Percentiles rank a stretch among this genome's conserved stretches.
Evolutionary conservation across 2,329 filamentous ascomycete species (phyloP).

Genomic region (Zymoseptoria crescenta): DNA sequence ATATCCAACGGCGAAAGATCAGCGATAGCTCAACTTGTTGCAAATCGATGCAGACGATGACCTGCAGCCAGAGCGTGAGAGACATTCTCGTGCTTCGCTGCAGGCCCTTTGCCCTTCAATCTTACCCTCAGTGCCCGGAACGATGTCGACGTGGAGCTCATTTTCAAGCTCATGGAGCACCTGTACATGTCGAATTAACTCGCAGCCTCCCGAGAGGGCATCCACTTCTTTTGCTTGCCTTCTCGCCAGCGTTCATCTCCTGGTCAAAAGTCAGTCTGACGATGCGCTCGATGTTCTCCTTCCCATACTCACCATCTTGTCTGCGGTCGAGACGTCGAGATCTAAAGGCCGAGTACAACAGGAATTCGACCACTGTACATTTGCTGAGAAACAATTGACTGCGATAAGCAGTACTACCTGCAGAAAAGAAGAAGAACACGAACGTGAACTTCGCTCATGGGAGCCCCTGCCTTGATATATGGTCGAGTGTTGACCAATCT

Average conservation of each 20-base stretch:
- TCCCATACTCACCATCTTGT: neutral
- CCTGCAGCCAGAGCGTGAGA: no score
- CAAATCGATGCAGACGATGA: no score
- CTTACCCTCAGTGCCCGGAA: conserved; percentile 46
- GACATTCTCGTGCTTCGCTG: no score
- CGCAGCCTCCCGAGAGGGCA: neutral
- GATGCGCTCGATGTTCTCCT: neutral
- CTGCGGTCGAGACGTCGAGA: neutral
- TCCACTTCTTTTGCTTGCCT: conserved; percentile 2
- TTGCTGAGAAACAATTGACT: neutral
- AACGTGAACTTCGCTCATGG: neutral
- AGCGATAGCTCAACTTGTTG: no score
- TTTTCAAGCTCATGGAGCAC: conserved; percentile 42
- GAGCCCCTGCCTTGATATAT: neutral
- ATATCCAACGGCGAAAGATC: no score
- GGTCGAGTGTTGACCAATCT: neutral
- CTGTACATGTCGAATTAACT: conserved; percentile 20
- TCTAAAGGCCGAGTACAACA: neutral
- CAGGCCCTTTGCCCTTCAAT: no score
- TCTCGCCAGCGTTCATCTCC: conserved; percentile 17
- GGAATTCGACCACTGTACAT: neutral
- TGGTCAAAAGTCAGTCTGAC: neutral
- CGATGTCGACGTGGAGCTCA: conserved; percentile 47
- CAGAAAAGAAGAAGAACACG: neutral
- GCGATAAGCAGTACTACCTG: no score